Conservation (phyloP, 2,329 filamentous ascomycete species). For the Fusarium oligoseptatum region DNA sequence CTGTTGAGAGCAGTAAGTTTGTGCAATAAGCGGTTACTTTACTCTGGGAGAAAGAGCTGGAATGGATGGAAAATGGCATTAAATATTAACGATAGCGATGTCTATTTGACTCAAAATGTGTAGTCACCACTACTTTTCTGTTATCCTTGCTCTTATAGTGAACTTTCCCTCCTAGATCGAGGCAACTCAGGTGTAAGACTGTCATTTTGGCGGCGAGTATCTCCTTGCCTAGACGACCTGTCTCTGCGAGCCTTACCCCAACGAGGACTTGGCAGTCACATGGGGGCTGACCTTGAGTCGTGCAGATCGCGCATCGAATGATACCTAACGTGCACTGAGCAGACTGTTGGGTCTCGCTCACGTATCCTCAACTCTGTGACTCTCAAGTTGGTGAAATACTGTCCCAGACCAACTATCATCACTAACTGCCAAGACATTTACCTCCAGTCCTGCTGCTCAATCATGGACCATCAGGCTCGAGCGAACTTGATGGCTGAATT, state of each 20-base stretch:
- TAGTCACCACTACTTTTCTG: neutral
- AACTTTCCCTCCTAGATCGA: neutral
- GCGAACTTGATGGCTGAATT: too few species aligned
- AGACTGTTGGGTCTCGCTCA: neutral
- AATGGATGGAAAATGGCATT: conserved; percentile 1
- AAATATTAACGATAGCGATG: neutral
- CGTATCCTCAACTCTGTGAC: neutral
- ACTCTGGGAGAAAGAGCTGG: conserved; percentile 11
- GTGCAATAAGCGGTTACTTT: conserved; percentile 42
- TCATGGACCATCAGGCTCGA: neutral
- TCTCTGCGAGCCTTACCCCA: too few species aligned
- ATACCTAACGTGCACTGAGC: neutral
- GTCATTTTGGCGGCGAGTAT: too few species aligned
- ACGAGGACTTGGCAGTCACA: too few species aligned
- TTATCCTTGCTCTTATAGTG: neutral
- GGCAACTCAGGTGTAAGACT: too few species aligned
- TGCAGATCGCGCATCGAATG: too few species aligned
- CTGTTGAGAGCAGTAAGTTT: conserved; percentile 73
- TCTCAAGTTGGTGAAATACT: neutral
- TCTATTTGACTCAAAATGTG: neutral
- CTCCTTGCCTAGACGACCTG: too few species aligned
- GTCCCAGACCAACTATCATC: neutral
- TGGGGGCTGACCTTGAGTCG: too few species aligned
- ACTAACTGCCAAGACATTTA: neutral
- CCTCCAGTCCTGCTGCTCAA: neutral